Conservation (phyloP, 2,329 filamentous ascomycete species). For the Arthrinium phaeospermum region DNA sequence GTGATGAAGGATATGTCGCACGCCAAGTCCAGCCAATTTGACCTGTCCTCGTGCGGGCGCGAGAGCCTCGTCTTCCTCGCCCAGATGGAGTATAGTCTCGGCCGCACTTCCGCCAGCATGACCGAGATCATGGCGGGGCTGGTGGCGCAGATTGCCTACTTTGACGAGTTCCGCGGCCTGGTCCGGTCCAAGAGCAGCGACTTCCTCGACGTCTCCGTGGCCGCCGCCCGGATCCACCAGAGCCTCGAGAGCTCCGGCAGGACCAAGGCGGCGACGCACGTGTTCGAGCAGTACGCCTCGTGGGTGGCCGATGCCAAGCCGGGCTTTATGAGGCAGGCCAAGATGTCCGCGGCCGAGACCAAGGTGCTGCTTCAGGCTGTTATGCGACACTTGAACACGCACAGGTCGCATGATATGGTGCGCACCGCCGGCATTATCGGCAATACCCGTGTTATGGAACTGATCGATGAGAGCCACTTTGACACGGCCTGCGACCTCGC, state of each 20-base stretch:
- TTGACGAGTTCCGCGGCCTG: conserved; percentile 44
- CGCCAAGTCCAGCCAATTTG: conserved; percentile 35
- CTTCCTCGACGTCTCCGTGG: conserved; percentile 43
- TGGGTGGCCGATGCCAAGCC: not conserved
- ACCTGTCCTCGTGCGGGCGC: conserved; percentile 41
- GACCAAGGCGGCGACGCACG: conserved; percentile 31
- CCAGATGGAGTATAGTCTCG: conserved; percentile 48
- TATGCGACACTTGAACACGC: conserved; percentile 41
- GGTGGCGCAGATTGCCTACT: conserved; percentile 48
- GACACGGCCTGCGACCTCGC: conserved; percentile 41
- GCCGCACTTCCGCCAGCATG: conserved; percentile 39
- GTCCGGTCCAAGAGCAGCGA: conserved; percentile 42
- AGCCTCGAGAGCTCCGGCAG: conserved; percentile 37
- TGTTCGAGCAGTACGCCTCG: conserved; percentile 37
- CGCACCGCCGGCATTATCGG: conserved; percentile 45
- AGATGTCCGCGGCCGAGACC: conserved; percentile 35
- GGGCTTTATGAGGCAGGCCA: conserved; percentile 28
- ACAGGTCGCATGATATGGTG: conserved; percentile 40
- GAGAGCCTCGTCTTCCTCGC: conserved; percentile 49
- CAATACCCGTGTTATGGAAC: conserved; percentile 33
- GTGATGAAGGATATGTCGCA: conserved; percentile 42
- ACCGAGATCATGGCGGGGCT: conserved; percentile 50
- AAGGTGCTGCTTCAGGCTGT: conserved; percentile 40
- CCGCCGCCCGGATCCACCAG: conserved; percentile 41
- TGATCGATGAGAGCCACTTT: conserved; percentile 38